Evolutionary conservation across 139 green algal genomes (phyloP).

Genomic region (Zygnema circumcarinatum): DNA sequence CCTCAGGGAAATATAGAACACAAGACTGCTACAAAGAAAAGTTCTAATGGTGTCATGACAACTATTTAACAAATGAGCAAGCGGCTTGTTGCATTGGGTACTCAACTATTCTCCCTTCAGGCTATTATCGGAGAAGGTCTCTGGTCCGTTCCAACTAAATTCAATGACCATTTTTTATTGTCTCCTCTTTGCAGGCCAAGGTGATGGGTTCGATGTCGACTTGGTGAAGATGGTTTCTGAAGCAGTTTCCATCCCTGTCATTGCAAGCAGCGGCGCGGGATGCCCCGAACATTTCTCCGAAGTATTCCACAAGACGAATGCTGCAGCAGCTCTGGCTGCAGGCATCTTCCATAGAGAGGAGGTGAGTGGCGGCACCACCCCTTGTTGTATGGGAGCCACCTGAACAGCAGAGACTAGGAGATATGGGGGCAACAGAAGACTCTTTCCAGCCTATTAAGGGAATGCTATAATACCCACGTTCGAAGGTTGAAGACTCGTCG

Average conservation of each 20-base stretch:
- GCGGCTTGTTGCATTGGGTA: no score
- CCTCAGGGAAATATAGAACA: no score
- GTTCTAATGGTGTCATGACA: no score
- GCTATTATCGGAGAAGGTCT: no score
- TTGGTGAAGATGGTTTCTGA: conserved; percentile 85
- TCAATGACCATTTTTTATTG: no score
- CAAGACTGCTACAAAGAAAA: no score
- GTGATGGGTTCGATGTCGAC: conserved; percentile 90
- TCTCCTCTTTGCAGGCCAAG: conserved; percentile 49
- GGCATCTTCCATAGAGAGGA: conserved; percentile 97
- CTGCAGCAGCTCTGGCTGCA: conserved; percentile 89
- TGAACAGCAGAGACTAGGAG: no score
- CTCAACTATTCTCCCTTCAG: no score
- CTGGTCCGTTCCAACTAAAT: no score
- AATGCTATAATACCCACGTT: not conserved
- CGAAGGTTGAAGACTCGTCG: no score
- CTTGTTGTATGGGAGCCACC: no score
- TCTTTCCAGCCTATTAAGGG: not conserved
- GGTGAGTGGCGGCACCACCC: conserved; percentile 49
- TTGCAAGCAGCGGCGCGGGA: conserved; percentile 91
- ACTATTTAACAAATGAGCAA: no score
- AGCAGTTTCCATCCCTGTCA: conserved; percentile 96
- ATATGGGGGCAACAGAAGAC: not conserved
- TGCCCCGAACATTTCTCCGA: conserved; percentile 91
- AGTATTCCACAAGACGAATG: conserved; percentile 77